phyloP scores from a whole-genome alignment of 139 green algal species.

The Picochlorum sp. region DNA sequence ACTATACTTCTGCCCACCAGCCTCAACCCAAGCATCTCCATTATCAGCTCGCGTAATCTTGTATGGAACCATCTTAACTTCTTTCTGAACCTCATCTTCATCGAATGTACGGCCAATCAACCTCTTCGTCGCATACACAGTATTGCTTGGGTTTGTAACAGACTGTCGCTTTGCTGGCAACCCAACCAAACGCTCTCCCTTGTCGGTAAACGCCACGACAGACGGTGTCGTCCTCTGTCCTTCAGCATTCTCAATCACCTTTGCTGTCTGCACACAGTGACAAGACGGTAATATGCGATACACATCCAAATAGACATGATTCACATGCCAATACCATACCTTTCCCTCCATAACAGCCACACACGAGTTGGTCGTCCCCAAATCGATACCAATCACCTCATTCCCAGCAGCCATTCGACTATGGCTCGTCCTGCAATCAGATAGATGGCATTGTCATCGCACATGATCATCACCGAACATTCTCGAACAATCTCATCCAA shows the following conservation, averaged over 20 bases:
- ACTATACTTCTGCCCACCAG: constrained; percentile 82
- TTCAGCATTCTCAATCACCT: constrained; percentile 98
- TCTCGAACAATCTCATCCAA: not conserved
- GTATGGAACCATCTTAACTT: constrained; percentile 96
- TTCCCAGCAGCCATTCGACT: constrained; percentile 32
- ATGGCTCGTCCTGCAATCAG: constrained; percentile 23
- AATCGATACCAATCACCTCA: constrained; percentile 97
- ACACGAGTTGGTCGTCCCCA: constrained; percentile 98
- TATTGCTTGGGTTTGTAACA: constrained; percentile 95
- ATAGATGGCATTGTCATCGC: not conserved
- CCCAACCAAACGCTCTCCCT: constrained; percentile 85
- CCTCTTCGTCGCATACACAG: constrained; percentile 95
- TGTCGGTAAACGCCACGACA: constrained; percentile 93
- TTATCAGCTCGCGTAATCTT: constrained; percentile 84
- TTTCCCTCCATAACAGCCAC: constrained; percentile 99
- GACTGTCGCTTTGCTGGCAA: constrained; percentile 95
- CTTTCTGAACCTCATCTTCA: constrained; percentile 85
- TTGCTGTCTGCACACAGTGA: constrained; percentile 45
- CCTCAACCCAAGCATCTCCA: constrained; percentile 98
- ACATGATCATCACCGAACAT: not conserved
- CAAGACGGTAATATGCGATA: not conserved
- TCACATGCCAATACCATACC: constrained; percentile 35
- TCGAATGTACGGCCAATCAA: constrained; percentile 90
- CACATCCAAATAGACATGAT: too few relatives aligned
- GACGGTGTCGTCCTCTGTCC: constrained; percentile 93